Evolutionary conservation across 345 rosid species (phyloP).

Genomic region (Sisymbrium altissimum): DNA sequence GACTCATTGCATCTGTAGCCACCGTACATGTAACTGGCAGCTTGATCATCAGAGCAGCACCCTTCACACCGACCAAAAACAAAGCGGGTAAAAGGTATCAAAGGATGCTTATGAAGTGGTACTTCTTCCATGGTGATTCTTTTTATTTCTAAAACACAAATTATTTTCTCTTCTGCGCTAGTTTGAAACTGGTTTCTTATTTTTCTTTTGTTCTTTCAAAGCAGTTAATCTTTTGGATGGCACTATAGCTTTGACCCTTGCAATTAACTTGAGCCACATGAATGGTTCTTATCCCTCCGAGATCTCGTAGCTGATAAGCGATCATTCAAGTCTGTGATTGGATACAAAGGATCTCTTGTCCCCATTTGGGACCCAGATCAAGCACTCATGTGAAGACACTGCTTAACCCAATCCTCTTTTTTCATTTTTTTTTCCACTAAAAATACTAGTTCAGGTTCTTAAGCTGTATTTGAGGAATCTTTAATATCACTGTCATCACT

Average conservation of each 20-base stretch:
- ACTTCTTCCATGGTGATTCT: background rate
- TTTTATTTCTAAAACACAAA: background rate
- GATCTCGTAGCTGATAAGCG: too few species aligned
- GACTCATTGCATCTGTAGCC: slow-evolving; percentile 1
- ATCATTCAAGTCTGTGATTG: too few species aligned
- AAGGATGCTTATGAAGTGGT: background rate
- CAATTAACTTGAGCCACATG: too few species aligned
- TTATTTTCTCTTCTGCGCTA: background rate
- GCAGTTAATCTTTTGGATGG: too few species aligned
- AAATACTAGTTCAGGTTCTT: too few species aligned
- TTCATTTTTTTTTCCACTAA: too few species aligned
- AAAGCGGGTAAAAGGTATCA: slow-evolving; percentile 1
- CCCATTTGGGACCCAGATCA: too few species aligned
- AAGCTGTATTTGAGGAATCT: background rate
- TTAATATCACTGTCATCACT: background rate
- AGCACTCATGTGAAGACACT: too few species aligned
- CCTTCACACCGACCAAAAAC: background rate
- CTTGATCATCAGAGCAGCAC: background rate
- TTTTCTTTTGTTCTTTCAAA: background rate
- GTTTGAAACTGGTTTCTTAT: background rate
- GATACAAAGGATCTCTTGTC: too few species aligned
- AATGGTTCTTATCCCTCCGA: too few species aligned
- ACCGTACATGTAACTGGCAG: background rate
- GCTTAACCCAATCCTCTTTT: too few species aligned
- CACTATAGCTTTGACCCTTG: too few species aligned